Base-by-base conservation (phyloP, 2,329 filamentous ascomycete species). In the Zymoseptoria pseudotritici region DNA sequence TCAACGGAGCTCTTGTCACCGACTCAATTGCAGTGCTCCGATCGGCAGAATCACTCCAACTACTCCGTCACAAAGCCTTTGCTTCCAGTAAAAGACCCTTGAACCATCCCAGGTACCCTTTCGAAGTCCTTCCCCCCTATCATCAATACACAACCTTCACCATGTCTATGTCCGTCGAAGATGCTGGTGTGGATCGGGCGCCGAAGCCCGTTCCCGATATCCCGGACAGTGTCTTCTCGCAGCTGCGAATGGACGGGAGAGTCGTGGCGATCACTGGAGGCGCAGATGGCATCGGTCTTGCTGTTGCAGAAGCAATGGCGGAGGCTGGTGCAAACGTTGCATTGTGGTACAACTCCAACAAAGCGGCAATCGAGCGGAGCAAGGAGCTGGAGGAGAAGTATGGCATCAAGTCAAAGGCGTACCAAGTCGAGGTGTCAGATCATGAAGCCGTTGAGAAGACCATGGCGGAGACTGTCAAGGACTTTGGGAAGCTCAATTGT, bases 291-390 rank as follows among this genome's bases (percentile, higher is more conserved):
- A 78, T 97, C 60, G 92, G 93, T 19, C 79, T 96, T 61, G 91
- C 94, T 63, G 96, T 96, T 85, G 89, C 88, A 46, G 90, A 96
- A 77, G 91, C 89, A 51, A 84, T 96, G 74, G 89, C 96, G 58
- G 87, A 90, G 60, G 94, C 90, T 54, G 93, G 93, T 56, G 89
- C 89, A 7, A 86, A 95, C 73, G 80, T 96, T 63, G 92, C 91
- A 29, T 87, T 97, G 73, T 89, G 96, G 51, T 92, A 97, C 74
- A 81, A 96, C 78, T 95, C 96, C 77, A 87, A 89, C 90, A 75
- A 67, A 54, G 84, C 80, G 53, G 65, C 61, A 17, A 58, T 66
- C 57, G 56, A 42, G 8, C 63, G 63, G 31, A 56, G 61, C 51
- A 56, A 61, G 50, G 42, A 61, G 51, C 56, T 68, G 11, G 58